These are phyloP conservation scores for Rugiboletus extremiorientalis DNA, from an alignment of 1,284 basidiomycete species.

Conservation along the genomic window DNA sequence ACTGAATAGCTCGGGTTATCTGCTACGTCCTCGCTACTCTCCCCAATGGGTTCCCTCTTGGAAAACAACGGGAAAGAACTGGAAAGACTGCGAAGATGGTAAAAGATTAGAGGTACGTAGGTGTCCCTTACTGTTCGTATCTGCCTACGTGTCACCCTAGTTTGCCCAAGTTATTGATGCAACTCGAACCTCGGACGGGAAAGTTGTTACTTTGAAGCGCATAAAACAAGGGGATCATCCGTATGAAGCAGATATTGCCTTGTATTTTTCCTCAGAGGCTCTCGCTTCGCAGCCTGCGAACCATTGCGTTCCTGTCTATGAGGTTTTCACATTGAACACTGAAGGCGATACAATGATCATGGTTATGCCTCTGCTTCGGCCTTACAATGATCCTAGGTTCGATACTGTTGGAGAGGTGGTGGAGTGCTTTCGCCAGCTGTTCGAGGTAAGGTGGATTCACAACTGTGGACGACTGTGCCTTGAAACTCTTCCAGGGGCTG, in stretches of 20 bases:
- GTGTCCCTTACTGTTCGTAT: background rate
- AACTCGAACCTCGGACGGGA: slow-evolving; percentile 29
- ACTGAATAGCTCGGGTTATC: slow-evolving; percentile 34
- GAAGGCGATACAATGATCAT: slow-evolving; percentile 18
- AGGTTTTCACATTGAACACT: slow-evolving; percentile 20
- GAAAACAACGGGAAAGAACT: slow-evolving; percentile 15
- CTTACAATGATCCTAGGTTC: slow-evolving; percentile 27
- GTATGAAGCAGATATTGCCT: slow-evolving; percentile 29
- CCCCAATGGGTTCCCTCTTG: slow-evolving; percentile 41
- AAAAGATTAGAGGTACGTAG: background rate
- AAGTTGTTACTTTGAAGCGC: slow-evolving; percentile 4
- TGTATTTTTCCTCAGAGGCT: slow-evolving; percentile 19
- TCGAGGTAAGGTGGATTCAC: slow-evolving; percentile 31
- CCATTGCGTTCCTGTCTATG: slow-evolving; percentile 38
- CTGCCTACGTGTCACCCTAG: background rate
- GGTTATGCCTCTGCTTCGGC: slow-evolving; percentile 35
- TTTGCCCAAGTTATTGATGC: slow-evolving; percentile 33
- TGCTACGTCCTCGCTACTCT: slow-evolving; percentile 37
- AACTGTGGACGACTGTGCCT: background rate
- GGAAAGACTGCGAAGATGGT: background rate
- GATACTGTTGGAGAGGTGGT: slow-evolving; percentile 37
- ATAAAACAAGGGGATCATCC: slow-evolving; percentile 6
- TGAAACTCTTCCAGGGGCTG: slow-evolving; percentile 13
- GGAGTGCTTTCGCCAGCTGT: slow-evolving; percentile 36
- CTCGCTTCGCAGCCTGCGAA: slow-evolving; percentile 26